Evolutionary conservation across 2,329 filamentous ascomycete genomes (phyloP), one percentile per base, ranked within the genome.

Genomic region (Lachnum nothofagi): DNA sequence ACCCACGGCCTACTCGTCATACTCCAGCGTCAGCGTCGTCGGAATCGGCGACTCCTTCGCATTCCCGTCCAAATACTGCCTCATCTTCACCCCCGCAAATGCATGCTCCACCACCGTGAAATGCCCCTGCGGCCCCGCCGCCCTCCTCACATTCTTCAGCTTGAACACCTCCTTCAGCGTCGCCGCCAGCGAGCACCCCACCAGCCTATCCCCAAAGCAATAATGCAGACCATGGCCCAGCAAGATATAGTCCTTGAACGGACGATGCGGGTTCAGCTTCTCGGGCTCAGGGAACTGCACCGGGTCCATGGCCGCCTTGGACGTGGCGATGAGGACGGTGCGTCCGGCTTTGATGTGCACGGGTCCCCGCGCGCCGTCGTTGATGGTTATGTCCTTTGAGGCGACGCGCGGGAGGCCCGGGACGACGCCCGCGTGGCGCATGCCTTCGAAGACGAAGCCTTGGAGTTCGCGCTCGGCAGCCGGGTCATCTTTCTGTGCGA

Each of bases 361-460:
- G 4, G 70, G 67, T 9, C 75, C 75, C 14, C 73, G 71, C 2
- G 59, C 64, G 42, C 75, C 75, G 56, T 78, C 75, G 25, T 62
- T 52, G 55, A 74, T 53, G 0, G 62, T 68, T 4, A 68, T 58
- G 46, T 73, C 71, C 39, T 65, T 66, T 14, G 70, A 67, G 3
- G 73, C 74, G 9, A 76, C 66, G 45, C 74, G 73, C n/a, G 73
- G 71, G 1, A 78, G 63, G n/a, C 74, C 75, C 0, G 74, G 74
- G 1, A 77, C 70, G 1, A 74, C 71, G 16, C 73, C 72, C 5
- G 72, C 71, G 56, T 76, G 75, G 9, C 75, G 71, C 72, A 78
- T 77, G 35, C 75, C 76, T 59, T 79, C 76, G 53, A 70, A 76
- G 2, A 78, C 74, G 60, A 75, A 79, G 10, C 74, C 74, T 54